Evolutionary conservation across 495 filamentous ascomycete genomes (phyloP).

Genomic region (Aspergillus leporis): DNA sequence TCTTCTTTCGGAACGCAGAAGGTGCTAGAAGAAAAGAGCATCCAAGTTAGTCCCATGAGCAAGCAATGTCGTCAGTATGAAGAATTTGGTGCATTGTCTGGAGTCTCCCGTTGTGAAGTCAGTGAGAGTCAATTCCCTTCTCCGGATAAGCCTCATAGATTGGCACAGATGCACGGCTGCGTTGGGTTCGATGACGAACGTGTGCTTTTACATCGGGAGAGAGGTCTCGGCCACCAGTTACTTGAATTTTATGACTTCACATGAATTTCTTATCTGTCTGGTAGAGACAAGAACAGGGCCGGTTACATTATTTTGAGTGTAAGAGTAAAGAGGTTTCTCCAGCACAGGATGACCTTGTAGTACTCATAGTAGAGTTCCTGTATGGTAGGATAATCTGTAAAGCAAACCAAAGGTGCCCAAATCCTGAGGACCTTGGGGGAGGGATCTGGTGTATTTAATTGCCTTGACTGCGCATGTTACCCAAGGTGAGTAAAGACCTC

Average conservation of each 20-base stretch:
- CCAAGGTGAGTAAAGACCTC: too few species aligned
- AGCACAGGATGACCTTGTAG: neutral
- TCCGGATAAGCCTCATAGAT: neutral
- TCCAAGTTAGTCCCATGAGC: conserved; percentile 51
- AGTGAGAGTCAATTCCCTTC: neutral
- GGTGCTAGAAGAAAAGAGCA: conserved; percentile 50
- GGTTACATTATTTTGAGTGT: neutral
- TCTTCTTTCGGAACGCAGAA: conserved; percentile 43
- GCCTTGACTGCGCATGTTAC: neutral
- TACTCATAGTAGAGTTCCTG: neutral
- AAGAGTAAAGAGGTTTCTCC: neutral
- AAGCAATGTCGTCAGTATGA: conserved; percentile 16
- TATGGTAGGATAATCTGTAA: neutral
- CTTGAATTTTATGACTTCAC: conserved; percentile 93
- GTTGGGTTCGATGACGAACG: conserved; percentile 93
- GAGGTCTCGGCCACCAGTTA: conserved; percentile 62
- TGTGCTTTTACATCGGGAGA: conserved; percentile 81
- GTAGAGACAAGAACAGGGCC: neutral
- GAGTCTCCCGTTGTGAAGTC: conserved; percentile 10
- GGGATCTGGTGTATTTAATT: conserved; percentile 8
- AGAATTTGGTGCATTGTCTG: conserved; percentile 17
- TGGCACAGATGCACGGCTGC: conserved; percentile 54
- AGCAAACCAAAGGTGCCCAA: conserved; percentile 3
- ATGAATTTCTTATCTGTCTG: conserved; percentile 29
- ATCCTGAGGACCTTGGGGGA: conserved; percentile 16